Conservation (phyloP, 495 filamentous ascomycete genomes). For the Penicillium soppii region DNA sequence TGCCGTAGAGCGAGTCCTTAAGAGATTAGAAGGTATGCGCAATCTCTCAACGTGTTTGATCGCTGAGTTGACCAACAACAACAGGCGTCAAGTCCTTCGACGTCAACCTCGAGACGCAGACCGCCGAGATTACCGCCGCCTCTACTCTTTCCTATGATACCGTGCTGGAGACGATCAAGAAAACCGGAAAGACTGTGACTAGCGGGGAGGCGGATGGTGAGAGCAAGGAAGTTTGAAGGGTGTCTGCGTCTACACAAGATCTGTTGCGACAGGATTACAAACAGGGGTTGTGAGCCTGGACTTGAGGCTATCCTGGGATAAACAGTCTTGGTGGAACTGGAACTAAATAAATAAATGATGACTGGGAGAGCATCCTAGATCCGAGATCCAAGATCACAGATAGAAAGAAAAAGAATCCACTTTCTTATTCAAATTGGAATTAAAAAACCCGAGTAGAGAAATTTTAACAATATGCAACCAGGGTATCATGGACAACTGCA, state of each 20-base stretch:
- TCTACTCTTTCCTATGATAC: conserved; percentile 67
- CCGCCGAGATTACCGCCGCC: conserved; percentile 68
- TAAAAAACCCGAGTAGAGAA: conserved; percentile 7
- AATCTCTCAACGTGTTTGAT: neutral
- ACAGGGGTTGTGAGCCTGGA: too few relatives aligned
- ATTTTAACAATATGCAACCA: conserved; percentile 22
- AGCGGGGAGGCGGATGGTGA: conserved; percentile 62
- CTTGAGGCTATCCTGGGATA: too few relatives aligned
- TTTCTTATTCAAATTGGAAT: neutral
- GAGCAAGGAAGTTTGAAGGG: conserved; percentile 34
- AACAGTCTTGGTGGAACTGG: too few relatives aligned
- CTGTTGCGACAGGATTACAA: too few relatives aligned
- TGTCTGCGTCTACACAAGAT: neutral
- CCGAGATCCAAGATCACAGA: too few relatives aligned
- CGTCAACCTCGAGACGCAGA: conserved; percentile 82
- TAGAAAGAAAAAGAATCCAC: neutral
- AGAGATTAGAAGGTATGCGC: conserved; percentile 78
- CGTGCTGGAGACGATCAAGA: conserved; percentile 85
- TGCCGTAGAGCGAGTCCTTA: conserved; percentile 87
- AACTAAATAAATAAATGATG: neutral
- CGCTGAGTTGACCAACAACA: neutral
- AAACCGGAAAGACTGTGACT: conserved; percentile 91
- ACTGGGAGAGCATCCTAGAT: too few relatives aligned
- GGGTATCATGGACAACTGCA: conserved; percentile 34
- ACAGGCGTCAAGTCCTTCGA: conserved; percentile 83